Base-by-base conservation (phyloP, 768 basidiomycete species). In the Tylopilus rubrobrunneus region DNA sequence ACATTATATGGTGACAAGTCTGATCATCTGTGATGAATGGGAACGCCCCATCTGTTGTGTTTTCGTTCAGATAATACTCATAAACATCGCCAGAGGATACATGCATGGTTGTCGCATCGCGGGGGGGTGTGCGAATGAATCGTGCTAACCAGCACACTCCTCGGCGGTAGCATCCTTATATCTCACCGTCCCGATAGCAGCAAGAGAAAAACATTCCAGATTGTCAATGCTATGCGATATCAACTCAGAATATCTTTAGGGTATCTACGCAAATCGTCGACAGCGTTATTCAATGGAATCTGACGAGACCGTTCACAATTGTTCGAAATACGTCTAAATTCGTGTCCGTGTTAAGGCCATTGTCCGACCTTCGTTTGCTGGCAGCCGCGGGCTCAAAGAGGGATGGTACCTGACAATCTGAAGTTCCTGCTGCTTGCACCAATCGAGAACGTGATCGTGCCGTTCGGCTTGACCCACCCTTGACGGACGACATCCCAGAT, bases 401-500 rank as follows among this genome's bases (percentile, higher is more conserved):
- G 65, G 12, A 67, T 27, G 15, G 60, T 65, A n/a, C 85, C 84
- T 9, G 60, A 67, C 67, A 89, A 62, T 55, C 78, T 75, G 14
- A 68, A 71, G 66, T 89, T 80, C 54, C 87, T 73, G 62, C 86
- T 87, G 63, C 87, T 89, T 55, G 80, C 76, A 17, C 88, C 88
- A 37, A 90, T 71, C 6, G 81, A 78, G 47, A 93, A 76, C 21
- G 71, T 71, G 62, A 88, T 83, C 40, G 65, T 74, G 2, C 89
- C 90, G 2, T 69, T 62, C 1, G 91, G 89, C 58, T 79, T 81
- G 56, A 74, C 73, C 90, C 92, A 93, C 3, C 86, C 83, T 67
- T 93, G 91, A 25, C 75, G 73, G 10, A 69, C 78, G 1, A 78
- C 80, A 67, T 92, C 87, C 92, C 89, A 92, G 51, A 89, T 77